These are phyloP conservation scores for Posidonia oceanica DNA, from an alignment of 116 monocot genomes.

Conservation along the genomic window DNA sequence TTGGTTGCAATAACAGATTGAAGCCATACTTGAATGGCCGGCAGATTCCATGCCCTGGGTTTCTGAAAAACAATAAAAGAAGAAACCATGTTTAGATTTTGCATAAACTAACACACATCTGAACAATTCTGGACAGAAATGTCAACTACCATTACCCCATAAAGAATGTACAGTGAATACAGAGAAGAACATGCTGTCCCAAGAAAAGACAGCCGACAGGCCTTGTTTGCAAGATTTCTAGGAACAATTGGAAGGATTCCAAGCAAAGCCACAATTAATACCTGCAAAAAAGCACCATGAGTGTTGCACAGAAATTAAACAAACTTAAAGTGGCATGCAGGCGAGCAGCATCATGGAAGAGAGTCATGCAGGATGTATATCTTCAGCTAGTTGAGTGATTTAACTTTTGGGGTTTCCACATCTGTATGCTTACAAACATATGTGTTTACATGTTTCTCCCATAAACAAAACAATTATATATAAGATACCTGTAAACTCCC, in stretches of 20 bases:
- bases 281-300: conserved; percentile 24
- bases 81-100: background rate
- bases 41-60: conserved; percentile 75
- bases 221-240: conserved; percentile 47
- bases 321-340: no score
- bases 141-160: conserved; percentile 43
- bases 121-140: background rate
- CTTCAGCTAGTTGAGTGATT: no score
- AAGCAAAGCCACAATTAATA: conserved; percentile 55
- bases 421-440: no score
- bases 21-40: conserved; percentile 51
- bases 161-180: conserved; percentile 65
- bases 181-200: conserved; percentile 61
- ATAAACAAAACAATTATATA: no score
- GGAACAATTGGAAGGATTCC: conserved; percentile 65
- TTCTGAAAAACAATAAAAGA: conserved; percentile 37
- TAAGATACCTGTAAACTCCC: no score
- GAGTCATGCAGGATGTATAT: no score
- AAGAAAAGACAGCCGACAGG: conserved; percentile 60
- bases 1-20: conserved; percentile 55
- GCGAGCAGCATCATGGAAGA: no score
- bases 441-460: no score
- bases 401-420: no score
- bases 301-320: no score
- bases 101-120: background rate